These are phyloP conservation scores for Phyllosticta paracitricarpa DNA, from an alignment of 2,329 filamentous ascomycete genomes.

Conservation along the genomic window DNA sequence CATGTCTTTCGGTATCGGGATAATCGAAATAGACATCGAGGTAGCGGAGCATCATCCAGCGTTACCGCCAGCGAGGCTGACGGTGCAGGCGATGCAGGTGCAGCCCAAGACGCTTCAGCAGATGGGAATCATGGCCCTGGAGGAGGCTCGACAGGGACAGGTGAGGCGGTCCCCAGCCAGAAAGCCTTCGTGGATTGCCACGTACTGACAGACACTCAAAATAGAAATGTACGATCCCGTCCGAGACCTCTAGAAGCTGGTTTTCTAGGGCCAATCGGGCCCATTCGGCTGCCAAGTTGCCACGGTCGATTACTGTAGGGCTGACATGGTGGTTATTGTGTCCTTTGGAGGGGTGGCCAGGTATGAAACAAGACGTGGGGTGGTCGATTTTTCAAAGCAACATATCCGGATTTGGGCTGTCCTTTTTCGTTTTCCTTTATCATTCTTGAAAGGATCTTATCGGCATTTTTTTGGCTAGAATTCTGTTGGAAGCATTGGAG, in stretches of 20 bases:
- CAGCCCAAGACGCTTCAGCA: constrained; percentile 6
- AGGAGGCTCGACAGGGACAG: constrained; percentile 9
- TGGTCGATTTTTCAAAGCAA: neutral
- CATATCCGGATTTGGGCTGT: neutral
- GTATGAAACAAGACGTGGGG: neutral
- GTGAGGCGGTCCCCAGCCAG: neutral
- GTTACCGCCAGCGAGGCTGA: constrained; percentile 8
- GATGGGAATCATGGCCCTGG: constrained; percentile 5
- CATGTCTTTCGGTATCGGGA: constrained; percentile 41
- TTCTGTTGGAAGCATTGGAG: neutral
- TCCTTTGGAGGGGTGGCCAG: neutral
- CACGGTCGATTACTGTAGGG: neutral
- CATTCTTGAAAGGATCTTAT: neutral
- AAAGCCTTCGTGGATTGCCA: neutral
- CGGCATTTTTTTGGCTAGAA: neutral
- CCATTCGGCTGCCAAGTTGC: neutral
- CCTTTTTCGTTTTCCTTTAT: neutral
- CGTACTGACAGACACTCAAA: neutral
- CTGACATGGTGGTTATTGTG: neutral
- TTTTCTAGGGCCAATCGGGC: neutral
- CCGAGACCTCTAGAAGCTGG: constrained; percentile 1
- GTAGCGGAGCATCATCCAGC: constrained; percentile 11
- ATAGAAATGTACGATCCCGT: constrained; percentile 10
- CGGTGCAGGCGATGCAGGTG: constrained; percentile 8
- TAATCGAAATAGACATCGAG: constrained; percentile 22